Evolutionary conservation across 164 flowering plant species (phyloP).

Genomic region (Tetracentron sinense): DNA sequence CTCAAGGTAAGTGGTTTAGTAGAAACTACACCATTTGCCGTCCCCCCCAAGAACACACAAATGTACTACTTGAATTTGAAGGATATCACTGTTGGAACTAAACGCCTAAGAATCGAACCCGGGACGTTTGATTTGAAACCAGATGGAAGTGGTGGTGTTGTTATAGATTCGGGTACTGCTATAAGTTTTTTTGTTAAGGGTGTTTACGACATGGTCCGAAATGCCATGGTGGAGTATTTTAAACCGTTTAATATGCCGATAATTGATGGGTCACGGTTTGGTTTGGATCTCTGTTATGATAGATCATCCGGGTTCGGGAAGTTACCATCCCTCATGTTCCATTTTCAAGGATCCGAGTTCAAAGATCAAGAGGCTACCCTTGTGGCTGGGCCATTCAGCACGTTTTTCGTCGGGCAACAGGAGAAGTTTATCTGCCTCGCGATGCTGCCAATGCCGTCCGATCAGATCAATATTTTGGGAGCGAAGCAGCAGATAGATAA

Average conservation of each 20-base stretch:
- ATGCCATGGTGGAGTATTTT: neutral
- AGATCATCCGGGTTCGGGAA: neutral
- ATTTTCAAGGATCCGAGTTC: too few species aligned
- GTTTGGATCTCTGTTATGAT: slow-evolving; percentile 8
- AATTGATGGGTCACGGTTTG: neutral
- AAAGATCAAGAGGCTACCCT: slow-evolving; percentile 4
- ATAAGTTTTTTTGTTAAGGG: neutral
- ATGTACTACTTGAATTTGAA: neutral
- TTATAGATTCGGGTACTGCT: slow-evolving; percentile 7
- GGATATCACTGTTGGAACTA: slow-evolving; percentile 6
- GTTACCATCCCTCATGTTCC: slow-evolving; percentile 5
- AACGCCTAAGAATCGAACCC: neutral
- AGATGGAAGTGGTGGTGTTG: slow-evolving; percentile 5
- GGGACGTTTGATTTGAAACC: neutral
- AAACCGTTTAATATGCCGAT: neutral
- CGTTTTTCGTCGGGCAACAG: neutral
- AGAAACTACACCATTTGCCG: neutral
- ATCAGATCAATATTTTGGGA: too few species aligned
- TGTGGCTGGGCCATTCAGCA: neutral
- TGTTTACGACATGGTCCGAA: neutral
- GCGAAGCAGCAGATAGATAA: too few species aligned
- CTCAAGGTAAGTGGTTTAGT: neutral
- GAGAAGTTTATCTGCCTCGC: neutral
- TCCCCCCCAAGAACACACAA: neutral
- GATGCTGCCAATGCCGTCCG: neutral